Percentiles rank a stretch among this genome's conserved stretches.
Evolutionary conservation across 176 grass and related monocot genomes (phyloP).

Genomic region (Zea mays): Zm-B73-REFERENCE-NAM-5.0 NC_050097.1:59238001-59238500

Average conservation of each 20-base stretch:
- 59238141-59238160: constrained; percentile 15
- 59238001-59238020: constrained; percentile 15
- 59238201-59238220: background rate
- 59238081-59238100: background rate
- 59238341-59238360: background rate
- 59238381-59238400: background rate
- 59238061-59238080: background rate
- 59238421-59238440: background rate
- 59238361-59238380: background rate
- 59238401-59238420: background rate
- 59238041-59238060: constrained; percentile 11
- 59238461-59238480: no score
- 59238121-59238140: background rate
- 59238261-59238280: no score
- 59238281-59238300: no score
- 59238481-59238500: background rate
- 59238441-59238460: no score
- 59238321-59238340: no score
- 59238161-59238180: background rate
- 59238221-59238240: background rate
- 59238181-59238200: constrained; percentile 31
- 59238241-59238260: no score
- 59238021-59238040: background rate
- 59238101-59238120: background rate
- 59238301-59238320: no score